Evolutionary conservation across 73 alveolate genomes (phyloP), one percentile per base, ranked within the genome.

Genomic region (Diophrys sp.): DNA sequence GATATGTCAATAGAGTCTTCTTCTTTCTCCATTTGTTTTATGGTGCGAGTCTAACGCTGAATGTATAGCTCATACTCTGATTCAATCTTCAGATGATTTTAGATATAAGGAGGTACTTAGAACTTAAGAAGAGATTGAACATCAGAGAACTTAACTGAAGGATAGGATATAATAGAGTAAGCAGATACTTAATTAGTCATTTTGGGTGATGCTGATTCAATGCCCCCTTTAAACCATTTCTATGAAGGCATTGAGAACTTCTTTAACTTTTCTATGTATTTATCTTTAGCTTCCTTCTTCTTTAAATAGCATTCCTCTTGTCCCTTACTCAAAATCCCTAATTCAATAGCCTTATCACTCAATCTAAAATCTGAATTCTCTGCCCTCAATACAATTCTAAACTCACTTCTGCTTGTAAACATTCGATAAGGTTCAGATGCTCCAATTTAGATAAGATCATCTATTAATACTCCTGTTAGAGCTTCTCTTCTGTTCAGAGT

Each of bases 341-440:
- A 11, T 2, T 81, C 87, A 25, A 76, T 71, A 8, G 80, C 95
- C 55, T 71, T 74, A n/a, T 79, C 77, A 1, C 89, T 78, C 24
- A 81, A 73, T 79, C 95, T 88, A 74, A 83, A 78, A 71, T 88
- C 95, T 29, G 87, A 71, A 31, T 88, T 88, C 44, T 88, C 95
- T n/a, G 89, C 82, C 57, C 95, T 53, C 32, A 77, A 73, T 0
- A 79, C 29, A 66, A 88, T 71, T 31, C 95, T 71, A 71, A 55
- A 88, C 69, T 88, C 95, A 2, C 91, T 78, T 53, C 95, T 71
- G 24, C 89, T 33, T 24, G 95, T 88, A 70, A 88, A 88, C 95
- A 88, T 88, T 66, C 95, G 29, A 70, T 88, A 88, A 24, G 95
- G 95, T 71, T 88, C 95, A 30, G 78, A 78, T 26, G 90, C 85